phyloP scores from a whole-genome alignment of 1,284 basidiomycete genomes.

The Ceraceosorus guamensis region DNA sequence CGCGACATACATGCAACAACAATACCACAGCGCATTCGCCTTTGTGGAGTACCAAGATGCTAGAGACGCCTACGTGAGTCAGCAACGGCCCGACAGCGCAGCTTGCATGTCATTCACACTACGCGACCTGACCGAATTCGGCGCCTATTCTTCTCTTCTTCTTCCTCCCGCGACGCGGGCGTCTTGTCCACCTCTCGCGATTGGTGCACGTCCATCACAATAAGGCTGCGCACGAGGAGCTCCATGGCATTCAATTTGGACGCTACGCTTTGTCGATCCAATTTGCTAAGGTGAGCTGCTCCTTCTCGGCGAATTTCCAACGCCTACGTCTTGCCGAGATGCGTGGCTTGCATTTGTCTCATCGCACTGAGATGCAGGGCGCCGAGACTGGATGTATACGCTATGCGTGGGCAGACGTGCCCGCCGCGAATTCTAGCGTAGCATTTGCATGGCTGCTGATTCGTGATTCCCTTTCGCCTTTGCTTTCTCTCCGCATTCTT shows the following conservation, averaged over 20 bases:
- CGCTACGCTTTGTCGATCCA: constrained; percentile 31
- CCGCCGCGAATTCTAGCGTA: too few relatives aligned
- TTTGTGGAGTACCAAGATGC: constrained; percentile 42
- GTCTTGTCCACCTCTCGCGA: too few relatives aligned
- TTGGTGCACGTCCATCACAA: neutral
- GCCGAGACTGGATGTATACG: neutral
- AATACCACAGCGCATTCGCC: constrained; percentile 17
- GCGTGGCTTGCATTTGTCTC: too few relatives aligned
- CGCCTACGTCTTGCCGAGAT: too few relatives aligned
- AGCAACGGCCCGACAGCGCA: neutral
- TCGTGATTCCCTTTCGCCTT: too few relatives aligned
- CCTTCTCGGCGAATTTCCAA: neutral
- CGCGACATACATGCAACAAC: too few relatives aligned
- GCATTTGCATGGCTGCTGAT: too few relatives aligned
- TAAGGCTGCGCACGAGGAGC: constrained; percentile 31
- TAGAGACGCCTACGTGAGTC: constrained; percentile 28
- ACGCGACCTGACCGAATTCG: too few relatives aligned
- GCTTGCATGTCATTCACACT: neutral
- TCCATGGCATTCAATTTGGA: constrained; percentile 39
- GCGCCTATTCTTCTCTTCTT: too few relatives aligned
- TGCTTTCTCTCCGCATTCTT: too few relatives aligned
- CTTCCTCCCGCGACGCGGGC: too few relatives aligned
- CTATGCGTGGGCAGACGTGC: neutral
- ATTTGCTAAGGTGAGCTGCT: constrained; percentile 28
- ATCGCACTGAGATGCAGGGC: neutral